Evolutionary conservation across 345 rosid genomes (phyloP).

Genomic region (Gossypium thurberi): DNA sequence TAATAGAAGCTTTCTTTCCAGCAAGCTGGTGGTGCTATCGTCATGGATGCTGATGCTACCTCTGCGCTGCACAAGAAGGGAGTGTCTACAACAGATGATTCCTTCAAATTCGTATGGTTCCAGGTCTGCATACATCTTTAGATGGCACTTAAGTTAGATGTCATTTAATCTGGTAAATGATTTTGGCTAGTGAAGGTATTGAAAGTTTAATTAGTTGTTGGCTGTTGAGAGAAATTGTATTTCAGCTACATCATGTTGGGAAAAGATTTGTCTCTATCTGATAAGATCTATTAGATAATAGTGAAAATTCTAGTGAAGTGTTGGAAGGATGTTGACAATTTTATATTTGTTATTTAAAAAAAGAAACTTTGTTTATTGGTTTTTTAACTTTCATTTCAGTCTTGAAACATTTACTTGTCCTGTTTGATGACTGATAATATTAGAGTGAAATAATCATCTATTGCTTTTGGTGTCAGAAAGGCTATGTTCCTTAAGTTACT

Average conservation of each 20-base stretch:
- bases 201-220: not conserved
- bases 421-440: not conserved
- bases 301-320: not conserved
- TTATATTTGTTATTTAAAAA: not conserved
- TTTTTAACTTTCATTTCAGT: not conserved
- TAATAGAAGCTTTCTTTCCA: conserved; percentile 23
- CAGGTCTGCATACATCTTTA: conserved; percentile 29
- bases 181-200: not conserved
- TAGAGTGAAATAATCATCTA: not conserved
- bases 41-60: conserved; percentile 94
- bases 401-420: not conserved
- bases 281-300: not conserved
- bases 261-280: not conserved
- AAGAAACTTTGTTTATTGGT: not conserved
- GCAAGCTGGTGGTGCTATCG: conserved; percentile 87
- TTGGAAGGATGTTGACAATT: conserved; percentile 15
- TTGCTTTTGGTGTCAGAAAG: not conserved
- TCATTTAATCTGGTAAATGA: not conserved
- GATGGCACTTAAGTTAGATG: not conserved
- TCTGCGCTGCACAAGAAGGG: conserved; percentile 72
- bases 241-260: not conserved
- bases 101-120: conserved; percentile 69
- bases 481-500: not conserved
- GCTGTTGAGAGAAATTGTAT: not conserved
- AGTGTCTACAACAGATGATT: conserved; percentile 65